Conservation (phyloP, 345 rosid genomes). For the Gynandropsis gynandra region DNA sequence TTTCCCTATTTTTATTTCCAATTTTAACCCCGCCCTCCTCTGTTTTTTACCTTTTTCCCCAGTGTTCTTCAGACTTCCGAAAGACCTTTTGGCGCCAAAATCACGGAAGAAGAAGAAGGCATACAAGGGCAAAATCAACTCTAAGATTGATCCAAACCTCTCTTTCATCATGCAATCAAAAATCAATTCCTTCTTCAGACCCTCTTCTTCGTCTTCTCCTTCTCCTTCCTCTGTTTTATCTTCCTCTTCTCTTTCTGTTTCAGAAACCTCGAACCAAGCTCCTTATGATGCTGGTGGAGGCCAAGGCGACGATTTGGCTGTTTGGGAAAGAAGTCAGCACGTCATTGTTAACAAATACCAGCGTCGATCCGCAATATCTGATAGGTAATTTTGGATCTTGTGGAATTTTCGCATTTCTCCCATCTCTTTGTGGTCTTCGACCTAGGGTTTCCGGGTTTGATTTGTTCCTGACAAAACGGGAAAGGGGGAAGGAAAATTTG, state of each 20-base stretch:
- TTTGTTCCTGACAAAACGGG: background rate
- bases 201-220: constrained; percentile 28
- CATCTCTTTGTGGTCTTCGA: background rate
- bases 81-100: constrained; percentile 17
- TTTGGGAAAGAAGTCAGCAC: constrained; percentile 37
- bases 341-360: constrained; percentile 38
- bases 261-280: constrained; percentile 9
- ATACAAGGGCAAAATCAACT: background rate
- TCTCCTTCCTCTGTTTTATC: constrained; percentile 22
- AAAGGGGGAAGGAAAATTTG: background rate
- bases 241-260: background rate
- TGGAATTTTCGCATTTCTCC: background rate
- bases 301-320: constrained; percentile 31
- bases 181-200: constrained; percentile 70
- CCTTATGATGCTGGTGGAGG: constrained; percentile 10
- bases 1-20: too few species aligned
- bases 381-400: constrained; percentile 28
- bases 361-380: constrained; percentile 36
- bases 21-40: too few species aligned
- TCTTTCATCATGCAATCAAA: constrained; percentile 50
- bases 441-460: background rate
- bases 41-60: too few species aligned
- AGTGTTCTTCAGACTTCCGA: too few species aligned
- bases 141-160: background rate
- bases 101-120: constrained; percentile 3